Base-by-base conservation (phyloP, 768 basidiomycete species). In the Cyclocybe cylindracea region DNA sequence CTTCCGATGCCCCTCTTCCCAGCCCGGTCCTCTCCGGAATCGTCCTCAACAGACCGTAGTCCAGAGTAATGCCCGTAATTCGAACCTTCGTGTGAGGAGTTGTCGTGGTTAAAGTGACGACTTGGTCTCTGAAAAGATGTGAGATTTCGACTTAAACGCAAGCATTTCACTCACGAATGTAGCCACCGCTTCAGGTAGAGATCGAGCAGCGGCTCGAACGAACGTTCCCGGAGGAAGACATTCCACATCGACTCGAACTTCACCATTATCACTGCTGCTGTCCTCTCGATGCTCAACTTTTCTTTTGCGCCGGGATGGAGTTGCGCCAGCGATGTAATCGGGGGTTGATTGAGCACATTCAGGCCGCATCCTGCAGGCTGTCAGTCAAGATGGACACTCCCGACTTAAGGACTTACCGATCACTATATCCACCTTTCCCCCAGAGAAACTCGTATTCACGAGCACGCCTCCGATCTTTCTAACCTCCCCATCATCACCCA, bases 401-500 rank as follows among this genome's bases (percentile, higher is more conserved):
- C 35, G 14, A 39, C 35, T 32, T 39, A 31, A 24, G 39, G 38
- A 36, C 85, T 35, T 59, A 93, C 95, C 95, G 16, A 96, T 80
- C 29, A 97, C 79, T 33, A 98, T 72, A 48, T 91, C 83, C 31
- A 87, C 87, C 18, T 78, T 77, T 0, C 84, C 86, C 1, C 82
- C 81, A n/a, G 75, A 72, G 55, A 94, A 94, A 60, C 80, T 89
- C 24, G 91, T 92, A 60, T 89, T 96, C 33, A 99, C 91, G 18
- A 98, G 71, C 13, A 98, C 86, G 0, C 97, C 96, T 0, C 96
- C 96, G 34, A 98, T 72, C 69, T 99, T 98, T 68, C 80, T 86
- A 51, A 69, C 81, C 14, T 71, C 72, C 4, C 72, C 73, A 2
- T 66, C 73, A 3, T 66, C 70, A 33, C 74, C 83, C 37, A 77